Base-by-base conservation (phyloP, 2,329 filamentous ascomycete genomes). In the Ophiostoma himal-ulmi region DNA sequence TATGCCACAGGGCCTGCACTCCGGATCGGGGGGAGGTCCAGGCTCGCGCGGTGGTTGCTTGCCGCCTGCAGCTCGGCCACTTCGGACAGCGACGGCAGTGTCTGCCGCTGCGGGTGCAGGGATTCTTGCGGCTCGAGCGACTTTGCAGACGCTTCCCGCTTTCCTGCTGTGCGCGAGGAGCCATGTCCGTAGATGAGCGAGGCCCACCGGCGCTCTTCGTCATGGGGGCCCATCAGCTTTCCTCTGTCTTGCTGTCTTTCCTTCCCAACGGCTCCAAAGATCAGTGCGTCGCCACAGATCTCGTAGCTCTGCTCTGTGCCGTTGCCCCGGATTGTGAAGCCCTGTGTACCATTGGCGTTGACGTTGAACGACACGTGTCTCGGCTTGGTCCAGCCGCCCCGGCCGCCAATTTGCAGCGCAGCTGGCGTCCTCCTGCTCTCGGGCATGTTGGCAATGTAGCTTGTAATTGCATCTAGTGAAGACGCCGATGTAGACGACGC, bases 231-330 rank as follows among this genome's bases (percentile, higher is more conserved):
- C 60, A 34, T 11, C 26, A 7, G 14, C 57, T 11, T 34, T 14
- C 14, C 57, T 20, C 14, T 30, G 11, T 30, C 57, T 14, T 7
- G 26, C 10, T 60, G 26, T 7, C 8, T 36, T 26, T 17, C 22
- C 14, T 64, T 57, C 4, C 22, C 13, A 30, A 65, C 17, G 14
- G 60, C 60, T 11, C 14, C 20, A 39, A 65, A 65, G 10, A 65
- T 37, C 1, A 37, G 5, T 3, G 17, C 60, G 5, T 37, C 6
- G 36, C 60, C 60, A n/a, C 34, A 30, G 30, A 65, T n/a, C 34
- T 65, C 60, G 60, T 65, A 65, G 60, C 34, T 37, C 60, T 65
- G 60, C 60, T 36, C 60, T n/a, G 60, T 65, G 30, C 60, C 60
- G 34, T 65, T 36, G 17, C 60, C 60, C 34, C 36, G 60, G 17